These are phyloP conservation scores for Lentinula raphanica DNA, from an alignment of 768 basidiomycete species.

Conservation along the genomic window DNA sequence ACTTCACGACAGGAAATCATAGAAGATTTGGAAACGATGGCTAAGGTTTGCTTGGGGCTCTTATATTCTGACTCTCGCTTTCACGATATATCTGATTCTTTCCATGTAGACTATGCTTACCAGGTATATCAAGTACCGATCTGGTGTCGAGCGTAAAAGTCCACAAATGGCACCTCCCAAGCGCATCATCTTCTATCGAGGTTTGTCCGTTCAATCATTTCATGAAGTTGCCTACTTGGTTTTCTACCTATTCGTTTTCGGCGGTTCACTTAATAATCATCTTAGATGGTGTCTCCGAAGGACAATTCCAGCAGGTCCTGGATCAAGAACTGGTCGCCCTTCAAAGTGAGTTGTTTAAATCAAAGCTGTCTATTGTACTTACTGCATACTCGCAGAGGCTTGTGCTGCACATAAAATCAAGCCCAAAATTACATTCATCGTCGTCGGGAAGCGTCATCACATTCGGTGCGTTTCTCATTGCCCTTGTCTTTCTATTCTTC, in stretches of 20 bases:
- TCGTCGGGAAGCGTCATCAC: slow-evolving; percentile 78
- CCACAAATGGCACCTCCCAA: slow-evolving; percentile 42
- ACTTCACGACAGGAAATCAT: slow-evolving; percentile 72
- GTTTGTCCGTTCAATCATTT: slow-evolving; percentile 29
- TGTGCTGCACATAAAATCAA: slow-evolving; percentile 53
- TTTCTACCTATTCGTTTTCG: too few relatives aligned
- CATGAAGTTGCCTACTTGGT: slow-evolving; percentile 2
- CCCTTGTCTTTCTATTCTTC: too few relatives aligned
- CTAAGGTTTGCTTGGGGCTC: slow-evolving; percentile 46
- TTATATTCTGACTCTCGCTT: not conserved
- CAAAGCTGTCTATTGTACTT: not conserved
- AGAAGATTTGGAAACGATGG: slow-evolving; percentile 63
- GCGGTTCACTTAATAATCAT: too few relatives aligned
- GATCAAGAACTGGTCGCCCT: slow-evolving; percentile 56
- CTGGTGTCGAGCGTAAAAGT: slow-evolving; percentile 45
- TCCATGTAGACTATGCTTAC: slow-evolving; percentile 37
- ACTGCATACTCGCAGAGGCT: slow-evolving; percentile 47
- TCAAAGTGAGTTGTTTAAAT: slow-evolving; percentile 36
- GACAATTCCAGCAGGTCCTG: slow-evolving; percentile 48
- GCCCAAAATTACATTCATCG: slow-evolving; percentile 67
- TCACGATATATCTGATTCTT: not conserved
- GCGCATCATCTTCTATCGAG: slow-evolving; percentile 73
- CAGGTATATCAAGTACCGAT: slow-evolving; percentile 58
- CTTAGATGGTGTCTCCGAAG: slow-evolving; percentile 54
- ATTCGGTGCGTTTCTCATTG: slow-evolving; percentile 37